Percentiles rank a stretch among this genome's conserved stretches.
These are phyloP conservation scores for Candida dajiaensis DNA, from an alignment of 805 yeast species.

Conservation along the genomic window DNA sequence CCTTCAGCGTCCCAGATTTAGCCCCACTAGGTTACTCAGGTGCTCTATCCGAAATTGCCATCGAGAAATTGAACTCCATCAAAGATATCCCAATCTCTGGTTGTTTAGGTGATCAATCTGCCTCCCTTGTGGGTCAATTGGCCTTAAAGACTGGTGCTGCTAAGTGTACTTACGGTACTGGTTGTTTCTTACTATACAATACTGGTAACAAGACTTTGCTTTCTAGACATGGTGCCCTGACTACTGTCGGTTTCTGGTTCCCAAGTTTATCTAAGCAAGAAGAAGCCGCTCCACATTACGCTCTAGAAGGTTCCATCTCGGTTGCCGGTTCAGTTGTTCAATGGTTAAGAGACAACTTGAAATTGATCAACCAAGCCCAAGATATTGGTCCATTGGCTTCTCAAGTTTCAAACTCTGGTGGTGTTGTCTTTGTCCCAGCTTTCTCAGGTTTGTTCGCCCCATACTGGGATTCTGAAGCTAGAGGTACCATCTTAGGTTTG, in stretches of 20 bases:
- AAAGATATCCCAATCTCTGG: slow-evolving; percentile 75
- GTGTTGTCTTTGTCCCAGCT: slow-evolving; percentile 93
- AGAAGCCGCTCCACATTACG: slow-evolving; percentile 65
- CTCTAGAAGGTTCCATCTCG: slow-evolving; percentile 92
- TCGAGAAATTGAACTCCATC: slow-evolving; percentile 42
- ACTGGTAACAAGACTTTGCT: slow-evolving; percentile 71
- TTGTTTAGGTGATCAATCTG: slow-evolving; percentile 90
- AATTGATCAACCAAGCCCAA: slow-evolving; percentile 70
- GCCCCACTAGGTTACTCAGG: slow-evolving; percentile 45
- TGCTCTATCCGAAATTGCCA: slow-evolving; percentile 45
- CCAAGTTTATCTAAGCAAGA: slow-evolving; percentile 44
- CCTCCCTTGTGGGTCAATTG: slow-evolving; percentile 88
- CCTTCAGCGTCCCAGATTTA: slow-evolving; percentile 56
- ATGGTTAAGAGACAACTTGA: slow-evolving; percentile 89
- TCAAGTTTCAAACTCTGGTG: slow-evolving; percentile 75
- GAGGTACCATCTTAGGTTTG: slow-evolving; percentile 90
- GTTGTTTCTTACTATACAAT: slow-evolving; percentile 85
- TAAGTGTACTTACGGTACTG: slow-evolving; percentile 95
- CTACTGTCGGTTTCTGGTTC: slow-evolving; percentile 90
- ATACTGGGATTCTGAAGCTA: slow-evolving; percentile 88
- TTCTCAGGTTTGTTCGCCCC: slow-evolving; percentile 94
- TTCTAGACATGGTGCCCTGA: slow-evolving; percentile 75
- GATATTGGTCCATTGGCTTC: slow-evolving; percentile 90
- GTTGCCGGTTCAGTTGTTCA: slow-evolving; percentile 93
- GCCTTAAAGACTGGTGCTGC: slow-evolving; percentile 83